Base-by-base conservation (phyloP, 129 eudicot genomes). In the Centrapalus pauciflorus region DNA sequence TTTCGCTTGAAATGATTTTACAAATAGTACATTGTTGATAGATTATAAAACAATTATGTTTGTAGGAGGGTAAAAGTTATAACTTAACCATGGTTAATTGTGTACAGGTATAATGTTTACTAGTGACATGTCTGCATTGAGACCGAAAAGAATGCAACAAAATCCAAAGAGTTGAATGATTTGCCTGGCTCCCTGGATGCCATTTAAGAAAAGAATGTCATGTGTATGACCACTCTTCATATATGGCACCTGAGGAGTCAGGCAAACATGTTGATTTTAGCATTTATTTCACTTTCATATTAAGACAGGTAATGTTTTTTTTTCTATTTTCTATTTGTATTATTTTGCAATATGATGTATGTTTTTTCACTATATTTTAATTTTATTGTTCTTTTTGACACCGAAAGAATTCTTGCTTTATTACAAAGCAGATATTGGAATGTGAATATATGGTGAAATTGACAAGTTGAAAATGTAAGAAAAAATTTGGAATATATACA, bases 181-280 rank as follows among this genome's bases (percentile, higher is more conserved):
- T 75, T 75, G 79, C 74, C 79, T 75, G 79, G 79, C 79, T 75
- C 79, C 79, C 79, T 75, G 79, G 79, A 75, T 75, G 79, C 79
- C 74, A 75, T 75, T 14, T 75, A 75, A 75, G 74, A 66, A 43
- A 66, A 48, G 38, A 27, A 58, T 48, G 38, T 75, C 74, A 67
- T 12, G 3, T 12, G 17, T 45, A 37, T 66, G 69, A 75, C 59
- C 20, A 5, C 61, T 67, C 34, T 75, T 75, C 4, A 66, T 75
- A 66, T 48, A 67, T 75, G 79, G 79, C 79, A 57, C 79, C 74
- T 75, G 79, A 27, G 79, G 74, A 75, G 79, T 48, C 79, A 67
- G 79, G 79, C 79, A 75, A 67, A 75, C 74, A 75, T 57, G 25
- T 9, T 49, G 0, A 24, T 48, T 28, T 64, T 57, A 5, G 37